These are phyloP conservation scores for Oryza australiensis DNA, from an alignment of 176 grass and related monocot genomes.

Conservation along the genomic window DNA sequence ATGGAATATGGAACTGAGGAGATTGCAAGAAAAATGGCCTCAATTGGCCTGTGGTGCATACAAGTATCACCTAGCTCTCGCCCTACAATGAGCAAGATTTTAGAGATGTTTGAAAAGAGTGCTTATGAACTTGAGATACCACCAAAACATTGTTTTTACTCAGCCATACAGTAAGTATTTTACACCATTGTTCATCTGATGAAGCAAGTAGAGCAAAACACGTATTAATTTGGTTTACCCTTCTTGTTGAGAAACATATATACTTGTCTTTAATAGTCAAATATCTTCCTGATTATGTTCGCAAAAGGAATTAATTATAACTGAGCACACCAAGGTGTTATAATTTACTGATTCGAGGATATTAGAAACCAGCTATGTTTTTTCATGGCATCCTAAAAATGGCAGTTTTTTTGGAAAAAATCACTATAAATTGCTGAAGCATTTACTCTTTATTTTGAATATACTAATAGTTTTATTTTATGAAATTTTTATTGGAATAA, in stretches of 20 bases:
- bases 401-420: neutral
- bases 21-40: conserved; percentile 31
- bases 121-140: conserved; percentile 23
- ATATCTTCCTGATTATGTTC: neutral
- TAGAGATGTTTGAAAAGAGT: conserved; percentile 39
- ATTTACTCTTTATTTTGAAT: neutral
- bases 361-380: neutral
- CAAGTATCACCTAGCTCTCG: conserved; percentile 31
- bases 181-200: no score
- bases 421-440: neutral
- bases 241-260: neutral
- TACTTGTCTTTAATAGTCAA: neutral
- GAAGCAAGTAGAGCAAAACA: neutral
- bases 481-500: neutral
- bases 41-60: conserved; percentile 35
- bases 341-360: neutral
- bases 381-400: neutral
- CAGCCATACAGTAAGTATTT: conserved; percentile 7
- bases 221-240: neutral
- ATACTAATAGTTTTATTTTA: neutral
- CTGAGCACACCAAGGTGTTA: neutral
- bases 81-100: conserved; percentile 25
- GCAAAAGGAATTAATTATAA: neutral
- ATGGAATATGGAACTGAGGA: conserved; percentile 4
- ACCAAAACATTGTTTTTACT: conserved; percentile 23